Base-by-base conservation (phyloP, 139 green algal species). In the Picochlorum sp. region DNA sequence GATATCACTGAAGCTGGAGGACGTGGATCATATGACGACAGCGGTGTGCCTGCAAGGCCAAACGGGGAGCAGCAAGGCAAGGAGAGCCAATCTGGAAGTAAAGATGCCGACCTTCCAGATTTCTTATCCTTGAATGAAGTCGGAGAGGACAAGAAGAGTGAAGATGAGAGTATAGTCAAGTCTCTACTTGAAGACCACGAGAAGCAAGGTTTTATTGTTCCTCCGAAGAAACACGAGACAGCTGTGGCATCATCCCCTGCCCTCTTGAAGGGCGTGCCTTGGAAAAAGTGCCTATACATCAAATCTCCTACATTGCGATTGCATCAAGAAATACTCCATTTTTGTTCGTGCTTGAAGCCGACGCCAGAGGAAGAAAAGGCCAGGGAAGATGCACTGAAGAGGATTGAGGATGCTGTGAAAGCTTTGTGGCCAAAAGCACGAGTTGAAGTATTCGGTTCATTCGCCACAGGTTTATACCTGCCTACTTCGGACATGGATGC, bases 401-500 rank as follows among this genome's bases (percentile, higher is more conserved):
- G 80, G 14, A 52, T 90, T 15, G 21, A 61, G 1, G 81, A 66
- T 20, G 77, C 85, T 4, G 79, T 95, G 6, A 57, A 66, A 6
- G 58, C 62, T 41, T 86, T 96, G 38, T 97, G 83, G 80, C 79
- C 78, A 1, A 30, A 57, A 1, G 79, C 84, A 0, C 11, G 63
- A 24, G 69, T 88, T 24, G 24, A 80, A 47, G 69, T 94, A 41
- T 95, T 94, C 78, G 88, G 88, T 16, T 90, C 80, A 26, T 91
- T 85, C 76, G 82, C 83, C 45, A 94, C 88, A 37, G 85, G 88
- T 0, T 73, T 98, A 47, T 97, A 95, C 73, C 82, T 97, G n/a
- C 93, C 92, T 8, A 95, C 86, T 5, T 91, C 79, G 6, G 93
- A 98, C 74, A 82, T 96, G 16, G 93, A 98, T 72, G 65, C 88